phyloP scores from a whole-genome alignment of 2,329 filamentous ascomycete genomes.

The Lachnellula willkommii region DNA sequence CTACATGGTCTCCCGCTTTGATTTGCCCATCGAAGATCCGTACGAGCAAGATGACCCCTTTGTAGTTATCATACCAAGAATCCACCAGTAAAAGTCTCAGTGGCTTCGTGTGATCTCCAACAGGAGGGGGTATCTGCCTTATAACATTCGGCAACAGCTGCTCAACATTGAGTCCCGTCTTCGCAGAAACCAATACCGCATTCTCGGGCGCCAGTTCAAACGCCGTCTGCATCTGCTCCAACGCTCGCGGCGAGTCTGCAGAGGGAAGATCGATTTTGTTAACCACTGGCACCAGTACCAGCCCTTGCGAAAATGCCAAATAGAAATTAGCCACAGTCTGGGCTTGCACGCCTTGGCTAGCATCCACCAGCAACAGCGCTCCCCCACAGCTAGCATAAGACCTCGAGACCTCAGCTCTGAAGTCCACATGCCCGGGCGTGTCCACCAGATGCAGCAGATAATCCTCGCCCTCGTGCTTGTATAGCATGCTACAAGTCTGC shows the following conservation, averaged over 20 bases:
- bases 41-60: slow-evolving; percentile 86
- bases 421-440: slow-evolving; percentile 96
- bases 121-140: slow-evolving; percentile 74
- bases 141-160: slow-evolving; percentile 81
- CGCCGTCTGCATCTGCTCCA: slow-evolving; percentile 77
- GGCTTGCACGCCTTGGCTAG: slow-evolving; percentile 92
- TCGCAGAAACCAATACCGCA: slow-evolving; percentile 78
- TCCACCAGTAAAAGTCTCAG: slow-evolving; percentile 85
- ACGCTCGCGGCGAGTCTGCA: slow-evolving; percentile 77
- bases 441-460: slow-evolving; percentile 94
- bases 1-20: slow-evolving; percentile 74
- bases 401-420: slow-evolving; percentile 89
- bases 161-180: slow-evolving; percentile 84
- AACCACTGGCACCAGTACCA: slow-evolving; percentile 82
- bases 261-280: slow-evolving; percentile 95
- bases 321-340: slow-evolving; percentile 99
- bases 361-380: slow-evolving; percentile 87
- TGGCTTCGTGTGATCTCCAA: slow-evolving; percentile 66
- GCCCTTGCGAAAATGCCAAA: slow-evolving; percentile 85
- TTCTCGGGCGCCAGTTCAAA: slow-evolving; percentile 82
- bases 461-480: slow-evolving; percentile 77
- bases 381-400: slow-evolving; percentile 96
- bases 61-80: slow-evolving; percentile 97
- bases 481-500: slow-evolving; percentile 97
- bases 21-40: slow-evolving; percentile 85